Base-by-base conservation (phyloP, 345 rosid species). In the Gossypium australe region DNA sequence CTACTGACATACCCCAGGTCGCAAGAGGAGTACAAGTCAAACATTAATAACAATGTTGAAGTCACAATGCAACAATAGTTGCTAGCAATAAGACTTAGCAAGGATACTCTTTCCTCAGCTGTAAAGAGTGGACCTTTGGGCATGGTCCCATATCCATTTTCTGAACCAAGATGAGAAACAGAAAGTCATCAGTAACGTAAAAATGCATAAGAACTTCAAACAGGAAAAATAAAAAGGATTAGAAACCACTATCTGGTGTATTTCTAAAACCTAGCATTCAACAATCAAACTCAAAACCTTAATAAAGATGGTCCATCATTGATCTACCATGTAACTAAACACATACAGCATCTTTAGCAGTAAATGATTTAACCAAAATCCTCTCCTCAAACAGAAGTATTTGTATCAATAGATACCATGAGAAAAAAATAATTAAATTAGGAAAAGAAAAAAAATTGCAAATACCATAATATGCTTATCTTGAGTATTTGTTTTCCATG, bases 111-210 rank as follows among this genome's bases (percentile, higher is more conserved):
- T 93, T 93, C 78, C 99, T 84, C 79, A 96, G 91, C 84, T 89
- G 97, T 82, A 91, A 83, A 43, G 99, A 96, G 83, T 96, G 99
- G 73, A 93, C 97, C 83, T 96, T 96, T 25, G 99, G 97, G 82
- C 99, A 96, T 3, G 99, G 98, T 49, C 99, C 99, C 99, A 96
- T 93, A 80, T 96, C 99, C 99, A 96, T 96, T 90, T 96, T 96
- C 98, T 96, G 89, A 24, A 61, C 79, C 25, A 71, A 80, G 34
- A 17, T 64, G 38, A 41, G 20, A 51, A 8, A 71, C 38, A 20
- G 18, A 75, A 0, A 8, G 16, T 6, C 6, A 62, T 56, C 24
- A 49, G 11, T 22, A 25, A 22, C 5, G 9, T 27, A 45, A 27
- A 61, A 24, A 24, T 6, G 17, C 38, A 6, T 0, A 48, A n/a